Conservation (phyloP, 2,329 filamentous ascomycete genomes). For the Colletotrichum salicis region DNA sequence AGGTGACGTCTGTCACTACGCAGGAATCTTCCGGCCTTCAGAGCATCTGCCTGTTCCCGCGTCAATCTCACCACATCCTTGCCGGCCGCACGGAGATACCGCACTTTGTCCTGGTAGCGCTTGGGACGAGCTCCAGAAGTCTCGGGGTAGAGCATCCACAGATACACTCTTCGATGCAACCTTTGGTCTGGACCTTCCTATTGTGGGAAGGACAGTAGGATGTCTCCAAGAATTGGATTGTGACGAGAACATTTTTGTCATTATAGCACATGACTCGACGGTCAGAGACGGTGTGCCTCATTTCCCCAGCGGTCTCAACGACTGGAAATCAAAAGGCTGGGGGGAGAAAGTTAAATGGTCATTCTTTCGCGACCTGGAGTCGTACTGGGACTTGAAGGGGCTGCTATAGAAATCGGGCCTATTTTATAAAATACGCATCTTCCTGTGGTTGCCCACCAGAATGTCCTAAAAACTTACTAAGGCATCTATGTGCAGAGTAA, state of each 20-base stretch:
- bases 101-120: conserved; percentile 37
- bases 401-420: not conserved
- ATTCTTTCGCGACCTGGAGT: conserved; percentile 39
- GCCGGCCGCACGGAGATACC: conserved; percentile 12
- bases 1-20: conserved; percentile 54
- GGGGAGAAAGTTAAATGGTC: conserved; percentile 38
- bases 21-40: conserved; percentile 50
- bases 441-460: not conserved
- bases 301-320: conserved; percentile 40
- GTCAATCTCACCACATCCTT: conserved; percentile 40
- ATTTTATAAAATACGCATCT: not conserved
- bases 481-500: not conserved
- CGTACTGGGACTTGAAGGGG: conserved; percentile 17
- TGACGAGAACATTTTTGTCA: conserved; percentile 38
- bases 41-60: conserved; percentile 46
- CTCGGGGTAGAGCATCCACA: conserved; percentile 36
- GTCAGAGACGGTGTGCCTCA: conserved; percentile 36
- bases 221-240: conserved; percentile 39
- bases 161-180: conserved; percentile 40
- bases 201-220: conserved; percentile 36
- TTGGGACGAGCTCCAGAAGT: conserved; percentile 38
- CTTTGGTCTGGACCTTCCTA: conserved; percentile 39
- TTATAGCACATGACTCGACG: conserved; percentile 41
- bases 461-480: not conserved
- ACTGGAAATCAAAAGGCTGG: conserved; percentile 39